Base-by-base conservation (phyloP, 2,329 filamentous ascomycete species). In the Claviceps spartinae region DNA sequence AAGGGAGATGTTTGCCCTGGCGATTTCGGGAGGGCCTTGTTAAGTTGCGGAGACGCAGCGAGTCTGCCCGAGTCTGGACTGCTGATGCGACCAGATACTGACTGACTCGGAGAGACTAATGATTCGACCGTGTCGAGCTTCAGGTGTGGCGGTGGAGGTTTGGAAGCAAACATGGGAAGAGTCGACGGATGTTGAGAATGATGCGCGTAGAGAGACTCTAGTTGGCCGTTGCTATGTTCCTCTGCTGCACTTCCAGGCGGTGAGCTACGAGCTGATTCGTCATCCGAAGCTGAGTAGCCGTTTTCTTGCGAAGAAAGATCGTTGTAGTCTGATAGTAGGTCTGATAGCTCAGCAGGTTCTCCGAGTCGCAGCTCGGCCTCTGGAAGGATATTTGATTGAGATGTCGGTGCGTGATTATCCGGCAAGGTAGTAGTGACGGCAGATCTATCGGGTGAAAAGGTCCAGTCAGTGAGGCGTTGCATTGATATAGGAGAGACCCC, bases 1-100 rank as follows among this genome's bases (percentile, higher is more conserved):
- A 79, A 68, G 65, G 62, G 76, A 64, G 52, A 76, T 66, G 57
- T 64, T 63, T 54, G 75, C 52, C 65, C 65, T 2, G 78, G 77
- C 6, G 77, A 80, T 56, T 70, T 78, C 11, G 77, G 76, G 4
- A 78, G 61, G 26, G 75, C 75, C 57, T 78, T 79, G 63, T 78
- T 75, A 43, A 75, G 69, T 56, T 74, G 68, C 8, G 69, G 69
- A 30, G 62, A 61, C 49, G 58, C 52, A 43, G 57, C 57, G 38
- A 60, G 55, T 24, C 56, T 59, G 13, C 58, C 56, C 18, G 65
- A 62, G 41, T 60, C 58, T 5, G 65, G 63, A 34, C 64, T 63
- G 36, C 60, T 59, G 8, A 60, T 51, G 30, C 54, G 56, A 49
- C 59, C 56, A 44, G 58, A 58, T 53, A 59, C 54, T 36, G 54